These are phyloP conservation scores for Colletotrichum sojae DNA, from an alignment of 2,329 filamentous ascomycete species.

Conservation along the genomic window DNA sequence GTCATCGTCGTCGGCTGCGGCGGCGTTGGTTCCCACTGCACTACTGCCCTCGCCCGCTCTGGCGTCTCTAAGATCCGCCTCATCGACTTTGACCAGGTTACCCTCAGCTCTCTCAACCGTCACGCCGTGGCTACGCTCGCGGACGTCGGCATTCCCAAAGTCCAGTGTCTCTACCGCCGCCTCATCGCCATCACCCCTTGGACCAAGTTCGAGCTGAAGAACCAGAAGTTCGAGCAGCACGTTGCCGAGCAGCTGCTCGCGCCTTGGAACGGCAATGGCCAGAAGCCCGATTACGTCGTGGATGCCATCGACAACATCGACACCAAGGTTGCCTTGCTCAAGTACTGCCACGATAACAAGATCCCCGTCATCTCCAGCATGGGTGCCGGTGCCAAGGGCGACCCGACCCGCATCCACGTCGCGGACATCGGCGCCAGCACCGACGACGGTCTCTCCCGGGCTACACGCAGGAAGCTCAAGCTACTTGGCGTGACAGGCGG, in stretches of 20 bases:
- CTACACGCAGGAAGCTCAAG: conserved; percentile 85
- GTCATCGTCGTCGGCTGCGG: conserved; percentile 93
- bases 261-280: conserved; percentile 72
- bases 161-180: conserved; percentile 83
- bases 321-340: conserved; percentile 90
- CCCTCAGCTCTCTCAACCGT: conserved; percentile 92
- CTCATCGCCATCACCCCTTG: conserved; percentile 91
- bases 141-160: conserved; percentile 94
- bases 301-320: conserved; percentile 99
- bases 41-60: conserved; percentile 87
- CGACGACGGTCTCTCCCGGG: conserved; percentile 89
- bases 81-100: conserved; percentile 98
- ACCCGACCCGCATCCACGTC: conserved; percentile 85
- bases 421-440: conserved; percentile 91
- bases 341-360: conserved; percentile 85
- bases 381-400: conserved; percentile 95
- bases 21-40: conserved; percentile 94
- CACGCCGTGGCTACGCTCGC: conserved; percentile 95
- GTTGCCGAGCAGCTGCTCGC: conserved; percentile 78
- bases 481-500: conserved; percentile 83
- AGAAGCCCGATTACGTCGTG: conserved; percentile 87
- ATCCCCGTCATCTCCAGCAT: conserved; percentile 93
- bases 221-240: conserved; percentile 83
- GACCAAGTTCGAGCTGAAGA: conserved; percentile 88
- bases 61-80: conserved; percentile 90